These are phyloP conservation scores for Claviceps sp. DNA, from an alignment of 2,329 filamentous ascomycete species.

Conservation along the genomic window DNA sequence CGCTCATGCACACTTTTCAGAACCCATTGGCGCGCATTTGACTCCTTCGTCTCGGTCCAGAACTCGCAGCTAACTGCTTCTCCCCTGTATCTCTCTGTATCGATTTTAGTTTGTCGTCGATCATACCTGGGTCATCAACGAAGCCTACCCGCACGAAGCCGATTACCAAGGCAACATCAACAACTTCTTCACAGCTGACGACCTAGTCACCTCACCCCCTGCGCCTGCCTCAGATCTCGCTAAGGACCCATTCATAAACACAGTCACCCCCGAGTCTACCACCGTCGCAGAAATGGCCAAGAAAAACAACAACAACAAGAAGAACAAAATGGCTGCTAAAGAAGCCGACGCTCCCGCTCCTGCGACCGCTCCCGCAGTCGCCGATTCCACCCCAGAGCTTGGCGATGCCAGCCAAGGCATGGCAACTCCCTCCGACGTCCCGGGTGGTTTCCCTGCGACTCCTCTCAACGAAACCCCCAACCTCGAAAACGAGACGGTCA, in stretches of 20 bases:
- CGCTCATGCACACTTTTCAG: slow-evolving; percentile 6
- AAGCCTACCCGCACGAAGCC: slow-evolving; percentile 65
- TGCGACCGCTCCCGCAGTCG: neutral
- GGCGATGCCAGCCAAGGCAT: slow-evolving; percentile 8
- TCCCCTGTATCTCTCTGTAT: slow-evolving; percentile 4
- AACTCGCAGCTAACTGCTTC: slow-evolving; percentile 8
- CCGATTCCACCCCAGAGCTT: slow-evolving; percentile 4
- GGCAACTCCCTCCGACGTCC: slow-evolving; percentile 23
- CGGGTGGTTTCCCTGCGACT: slow-evolving; percentile 49
- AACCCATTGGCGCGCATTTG: slow-evolving; percentile 5
- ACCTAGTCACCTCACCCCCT: slow-evolving; percentile 37
- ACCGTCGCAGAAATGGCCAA: slow-evolving; percentile 49
- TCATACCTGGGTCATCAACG: slow-evolving; percentile 77
- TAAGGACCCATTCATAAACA: slow-evolving; percentile 45
- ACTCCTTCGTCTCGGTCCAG: slow-evolving; percentile 1
- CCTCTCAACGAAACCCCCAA: slow-evolving; percentile 41
- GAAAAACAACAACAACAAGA: slow-evolving; percentile 45
- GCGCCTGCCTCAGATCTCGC: slow-evolving; percentile 8
- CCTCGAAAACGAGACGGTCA: slow-evolving; percentile 38
- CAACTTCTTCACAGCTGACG: slow-evolving; percentile 72
- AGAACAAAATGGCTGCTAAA: slow-evolving; percentile 7
- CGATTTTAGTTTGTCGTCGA: slow-evolving; percentile 77
- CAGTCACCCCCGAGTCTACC: slow-evolving; percentile 55
- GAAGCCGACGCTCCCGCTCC: slow-evolving; percentile 5
- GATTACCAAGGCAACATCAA: slow-evolving; percentile 79